Evolutionary conservation across 352 stramenopile species (phyloP).

Genomic region (Globisporangium alternatum): DNA sequence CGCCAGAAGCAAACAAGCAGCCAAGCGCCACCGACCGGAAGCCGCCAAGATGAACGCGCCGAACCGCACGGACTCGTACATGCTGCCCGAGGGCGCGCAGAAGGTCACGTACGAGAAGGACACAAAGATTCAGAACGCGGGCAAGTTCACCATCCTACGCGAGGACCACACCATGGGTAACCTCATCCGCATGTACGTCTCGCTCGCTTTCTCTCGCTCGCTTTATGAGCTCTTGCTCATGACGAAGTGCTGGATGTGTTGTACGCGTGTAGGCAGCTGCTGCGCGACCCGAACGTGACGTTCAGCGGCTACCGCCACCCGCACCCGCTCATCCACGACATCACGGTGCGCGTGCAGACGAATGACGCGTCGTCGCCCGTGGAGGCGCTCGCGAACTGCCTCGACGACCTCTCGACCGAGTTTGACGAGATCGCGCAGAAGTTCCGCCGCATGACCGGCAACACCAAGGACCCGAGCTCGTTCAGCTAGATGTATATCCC

Average conservation of each 20-base stretch:
- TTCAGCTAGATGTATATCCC: slow-evolving; percentile 56
- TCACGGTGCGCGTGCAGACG: slow-evolving; percentile 93
- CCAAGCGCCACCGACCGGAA: neutral
- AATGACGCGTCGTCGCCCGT: slow-evolving; percentile 83
- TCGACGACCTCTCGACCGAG: slow-evolving; percentile 84
- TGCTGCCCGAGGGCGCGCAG: slow-evolving; percentile 79
- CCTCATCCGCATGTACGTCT: slow-evolving; percentile 93
- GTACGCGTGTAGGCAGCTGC: slow-evolving; percentile 63
- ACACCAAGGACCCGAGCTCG: slow-evolving; percentile 79
- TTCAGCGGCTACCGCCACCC: slow-evolving; percentile 96
- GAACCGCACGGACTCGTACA: slow-evolving; percentile 79
- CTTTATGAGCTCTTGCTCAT: neutral
- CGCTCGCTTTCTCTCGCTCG: neutral
- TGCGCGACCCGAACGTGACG: slow-evolving; percentile 84
- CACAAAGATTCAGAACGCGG: slow-evolving; percentile 97
- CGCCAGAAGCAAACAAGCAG: slow-evolving; percentile 4
- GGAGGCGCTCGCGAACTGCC: slow-evolving; percentile 75
- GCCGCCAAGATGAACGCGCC: slow-evolving; percentile 70
- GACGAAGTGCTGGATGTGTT: neutral
- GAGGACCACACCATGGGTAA: slow-evolving; percentile 99
- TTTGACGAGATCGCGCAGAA: slow-evolving; percentile 86
- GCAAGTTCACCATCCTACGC: slow-evolving; percentile 97
- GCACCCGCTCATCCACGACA: slow-evolving; percentile 96
- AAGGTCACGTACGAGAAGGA: slow-evolving; percentile 96
- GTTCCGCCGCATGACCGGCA: slow-evolving; percentile 76